Base-by-base conservation (phyloP, 1,284 basidiomycete genomes). In the Sanghuangporus weigelae region DNA sequence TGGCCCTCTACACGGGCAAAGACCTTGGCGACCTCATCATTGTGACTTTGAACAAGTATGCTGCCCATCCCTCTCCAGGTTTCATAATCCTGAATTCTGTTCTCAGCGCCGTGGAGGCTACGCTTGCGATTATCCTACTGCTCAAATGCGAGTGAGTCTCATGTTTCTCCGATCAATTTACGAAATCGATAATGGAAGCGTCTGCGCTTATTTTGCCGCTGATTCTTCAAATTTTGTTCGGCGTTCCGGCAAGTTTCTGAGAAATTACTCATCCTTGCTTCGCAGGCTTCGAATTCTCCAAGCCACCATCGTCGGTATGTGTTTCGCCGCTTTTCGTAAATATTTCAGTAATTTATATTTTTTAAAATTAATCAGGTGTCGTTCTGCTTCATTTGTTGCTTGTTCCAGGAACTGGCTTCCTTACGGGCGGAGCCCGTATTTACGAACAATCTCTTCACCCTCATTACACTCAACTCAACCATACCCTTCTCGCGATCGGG, bases 401-500 rank as follows among this genome's bases (percentile, higher is more conserved):
- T 10, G 78, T 87, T 46, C 85, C 86, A 0, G 86, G 86, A 7
- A 77, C 78, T 2, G 76, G 84, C 0, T 88, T 87, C 71, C 75
- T 87, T 14, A 79, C 80, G 2, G 85, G 85, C n/a, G 86, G 86
- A 46, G 81, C 80, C 46, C 77, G 79, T 23, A 75, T 87, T 16
- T 73, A 75, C 71, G 77, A 82, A 58, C 82, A 84, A 67, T 73
- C 79, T 50, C 72, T 84, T 4, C 78, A 82, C 64, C 77, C 78
- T 1, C 79, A 80, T 68, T 70, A 81, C 12, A 82, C 81, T 0
- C 78, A 89, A 66, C 75, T 89, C 3, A 89, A 89, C 67, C 85
- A 87, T 62, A 81, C 84, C 0, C 73, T 90, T n/a, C 76, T 89
- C 7, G 83, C 81, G 0, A 77, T 89, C 66, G 87, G 87, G 86